Evolutionary conservation across 2,329 filamentous ascomycete species (phyloP).

Genomic region (Exophiala spinifera): DNA sequence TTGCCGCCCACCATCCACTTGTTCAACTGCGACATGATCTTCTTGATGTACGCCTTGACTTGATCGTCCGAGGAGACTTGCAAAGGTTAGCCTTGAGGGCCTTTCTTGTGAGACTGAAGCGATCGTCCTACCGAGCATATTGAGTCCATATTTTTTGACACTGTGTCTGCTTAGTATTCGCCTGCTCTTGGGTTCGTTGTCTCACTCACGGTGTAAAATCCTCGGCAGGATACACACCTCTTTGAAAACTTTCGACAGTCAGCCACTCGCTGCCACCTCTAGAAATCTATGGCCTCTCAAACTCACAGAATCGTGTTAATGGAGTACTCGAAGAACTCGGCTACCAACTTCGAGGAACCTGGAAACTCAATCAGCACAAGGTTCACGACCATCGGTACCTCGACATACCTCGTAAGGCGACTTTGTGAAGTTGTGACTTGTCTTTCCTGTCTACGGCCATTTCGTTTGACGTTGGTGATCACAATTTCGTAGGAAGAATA

Average conservation of each 20-base stretch:
- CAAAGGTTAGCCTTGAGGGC: no score
- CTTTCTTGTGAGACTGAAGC: no score
- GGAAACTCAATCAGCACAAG: constrained; percentile 10
- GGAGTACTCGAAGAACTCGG: constrained; percentile 98
- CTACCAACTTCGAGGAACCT: constrained; percentile 79
- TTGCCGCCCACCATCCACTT: constrained; percentile 97
- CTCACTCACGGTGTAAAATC: constrained; percentile 81
- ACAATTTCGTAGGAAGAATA: constrained; percentile 1
- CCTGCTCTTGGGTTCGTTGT: background rate
- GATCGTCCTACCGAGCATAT: constrained; percentile 71
- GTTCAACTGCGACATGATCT: constrained; percentile 97
- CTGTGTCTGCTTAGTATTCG: constrained; percentile 33
- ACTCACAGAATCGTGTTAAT: constrained; percentile 91
- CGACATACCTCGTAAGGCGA: constrained; percentile 61
- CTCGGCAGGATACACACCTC: constrained; percentile 80
- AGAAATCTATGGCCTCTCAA: background rate
- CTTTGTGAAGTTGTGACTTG: constrained; percentile 90
- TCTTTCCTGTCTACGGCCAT: constrained; percentile 47
- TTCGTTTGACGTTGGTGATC: constrained; percentile 10
- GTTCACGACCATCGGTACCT: background rate
- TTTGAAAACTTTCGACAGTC: constrained; percentile 66
- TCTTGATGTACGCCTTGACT: constrained; percentile 98
- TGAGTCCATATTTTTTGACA: constrained; percentile 99
- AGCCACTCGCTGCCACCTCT: background rate
- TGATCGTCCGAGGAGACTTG: constrained; percentile 90